These are phyloP conservation scores for Blastobotrys capitulatus DNA, from an alignment of 1,139 yeast species.

Conservation along the genomic window DNA sequence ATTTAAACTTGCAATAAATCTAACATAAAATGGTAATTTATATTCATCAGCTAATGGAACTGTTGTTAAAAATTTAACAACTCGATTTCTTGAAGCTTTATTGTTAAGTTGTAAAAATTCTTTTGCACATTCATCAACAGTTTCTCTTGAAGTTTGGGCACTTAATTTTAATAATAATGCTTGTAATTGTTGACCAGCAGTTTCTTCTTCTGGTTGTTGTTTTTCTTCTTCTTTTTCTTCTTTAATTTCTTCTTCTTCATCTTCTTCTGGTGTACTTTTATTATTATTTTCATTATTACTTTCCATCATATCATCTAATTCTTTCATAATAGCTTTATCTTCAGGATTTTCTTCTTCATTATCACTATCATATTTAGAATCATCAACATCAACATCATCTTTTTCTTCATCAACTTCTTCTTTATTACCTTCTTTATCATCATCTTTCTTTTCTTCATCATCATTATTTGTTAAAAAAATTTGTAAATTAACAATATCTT, in stretches of 20 bases:
- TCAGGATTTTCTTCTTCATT: slow-evolving; percentile 8
- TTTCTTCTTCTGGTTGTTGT: slow-evolving; percentile 19
- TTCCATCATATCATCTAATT: slow-evolving; percentile 19
- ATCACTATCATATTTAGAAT: slow-evolving; percentile 12
- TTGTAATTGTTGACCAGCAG: slow-evolving; percentile 12
- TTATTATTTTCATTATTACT: no score
- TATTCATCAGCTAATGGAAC: slow-evolving; percentile 27
- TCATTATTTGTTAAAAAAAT: slow-evolving; percentile 22
- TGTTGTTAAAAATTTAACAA: slow-evolving; percentile 48
- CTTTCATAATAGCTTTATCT: slow-evolving; percentile 11
- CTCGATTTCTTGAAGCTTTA: slow-evolving; percentile 64
- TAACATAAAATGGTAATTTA: slow-evolving; percentile 45
- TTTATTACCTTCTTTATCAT: slow-evolving; percentile 13
- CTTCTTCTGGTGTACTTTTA: background rate
- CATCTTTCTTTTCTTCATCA: slow-evolving; percentile 13
- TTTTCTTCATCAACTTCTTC: slow-evolving; percentile 6
- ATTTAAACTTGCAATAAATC: slow-evolving; percentile 62
- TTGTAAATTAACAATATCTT: slow-evolving; percentile 36
- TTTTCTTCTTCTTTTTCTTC: slow-evolving; percentile 15
- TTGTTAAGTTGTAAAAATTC: slow-evolving; percentile 61
- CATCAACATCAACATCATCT: slow-evolving; percentile 8
- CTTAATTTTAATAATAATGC: slow-evolving; percentile 12
- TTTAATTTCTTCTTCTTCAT: slow-evolving; percentile 25
- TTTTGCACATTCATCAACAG: slow-evolving; percentile 51
- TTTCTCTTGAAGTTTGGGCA: slow-evolving; percentile 36